Conservation (phyloP, 176 grass and related monocot genomes). For the Phyllostachys edulis region DNA sequence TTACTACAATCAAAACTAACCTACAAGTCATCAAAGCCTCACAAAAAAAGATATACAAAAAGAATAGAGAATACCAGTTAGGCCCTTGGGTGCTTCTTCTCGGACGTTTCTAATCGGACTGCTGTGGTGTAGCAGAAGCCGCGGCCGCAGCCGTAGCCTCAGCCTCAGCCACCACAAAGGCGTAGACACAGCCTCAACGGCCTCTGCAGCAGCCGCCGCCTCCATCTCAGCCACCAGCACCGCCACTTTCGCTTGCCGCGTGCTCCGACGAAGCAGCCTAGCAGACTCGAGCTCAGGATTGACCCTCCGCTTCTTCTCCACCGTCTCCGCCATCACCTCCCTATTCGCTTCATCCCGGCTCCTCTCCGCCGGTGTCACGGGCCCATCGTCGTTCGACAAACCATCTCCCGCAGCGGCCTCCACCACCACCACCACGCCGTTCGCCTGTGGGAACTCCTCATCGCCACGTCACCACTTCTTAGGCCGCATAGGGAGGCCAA, state of each 20-base stretch:
- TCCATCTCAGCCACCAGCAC: conserved; percentile 34
- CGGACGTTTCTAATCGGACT: conserved; percentile 26
- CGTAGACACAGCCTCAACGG: conserved; percentile 32
- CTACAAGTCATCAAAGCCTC: too few relatives aligned
- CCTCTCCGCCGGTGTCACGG: neutral
- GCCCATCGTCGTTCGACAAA: too few relatives aligned
- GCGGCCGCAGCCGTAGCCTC: too few relatives aligned
- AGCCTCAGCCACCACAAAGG: neutral
- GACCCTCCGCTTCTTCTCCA: conserved; percentile 31
- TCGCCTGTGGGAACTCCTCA: neutral
- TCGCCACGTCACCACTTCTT: conserved; percentile 52
- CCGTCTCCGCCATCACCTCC: neutral
- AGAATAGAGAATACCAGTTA: too few relatives aligned
- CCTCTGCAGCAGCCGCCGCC: conserved; percentile 15
- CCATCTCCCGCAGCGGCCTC: conserved; percentile 11
- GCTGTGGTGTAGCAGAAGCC: neutral
- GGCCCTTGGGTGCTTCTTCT: too few relatives aligned
- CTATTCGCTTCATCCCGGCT: neutral
- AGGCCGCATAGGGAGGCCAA: too few relatives aligned
- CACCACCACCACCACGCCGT: conserved; percentile 16
- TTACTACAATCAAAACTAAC: too few relatives aligned
- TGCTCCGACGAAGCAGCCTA: conserved; percentile 60
- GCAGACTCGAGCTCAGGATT: conserved; percentile 15
- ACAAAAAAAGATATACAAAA: too few relatives aligned
- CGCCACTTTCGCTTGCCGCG: conserved; percentile 51